Percentiles rank a stretch among this genome's conserved stretches.
These are phyloP conservation scores for Peronosclerospora sorghi DNA, from an alignment of 352 stramenopile genomes.

Conservation along the genomic window DNA sequence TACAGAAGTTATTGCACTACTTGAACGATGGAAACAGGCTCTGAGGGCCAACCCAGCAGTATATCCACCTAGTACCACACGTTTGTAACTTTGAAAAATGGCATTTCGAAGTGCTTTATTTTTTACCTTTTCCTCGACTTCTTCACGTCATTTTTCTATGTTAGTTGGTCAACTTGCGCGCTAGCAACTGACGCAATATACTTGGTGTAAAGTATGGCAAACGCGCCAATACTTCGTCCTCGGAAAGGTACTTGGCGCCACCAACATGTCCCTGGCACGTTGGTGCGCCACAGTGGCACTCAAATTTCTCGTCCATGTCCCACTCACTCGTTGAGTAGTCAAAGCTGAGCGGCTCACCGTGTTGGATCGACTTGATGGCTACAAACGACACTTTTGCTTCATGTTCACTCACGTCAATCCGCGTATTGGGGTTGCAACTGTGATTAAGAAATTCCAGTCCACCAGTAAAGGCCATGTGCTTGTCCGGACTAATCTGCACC, in stretches of 20 bases:
- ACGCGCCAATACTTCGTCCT: conserved; percentile 33
- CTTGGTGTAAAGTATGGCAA: conserved; percentile 66
- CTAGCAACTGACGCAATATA: conserved; percentile 54
- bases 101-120: conserved; percentile 4
- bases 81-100: conserved; percentile 5
- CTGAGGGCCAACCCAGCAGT: conserved; percentile 12
- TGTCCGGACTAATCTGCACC: conserved; percentile 58
- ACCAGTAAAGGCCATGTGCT: conserved; percentile 77
- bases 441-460: conserved; percentile 85
- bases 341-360: conserved; percentile 71
- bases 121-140: conserved; percentile 5
- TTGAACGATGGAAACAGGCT: conserved; percentile 31
- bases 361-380: conserved; percentile 55
- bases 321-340: conserved; percentile 87
- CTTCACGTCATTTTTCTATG: conserved; percentile 1
- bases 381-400: conserved; percentile 66
- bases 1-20: conserved; percentile 17
- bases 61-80: conserved; percentile 27
- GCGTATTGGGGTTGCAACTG: conserved; percentile 77
- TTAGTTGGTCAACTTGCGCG: conserved; percentile 38
- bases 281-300: conserved; percentile 60
- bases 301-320: conserved; percentile 88
- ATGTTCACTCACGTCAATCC: conserved; percentile 66
- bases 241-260: conserved; percentile 72
- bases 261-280: conserved; percentile 59